Evolutionary conservation across 257 asterid genomes (phyloP).

Genomic region (Ilex asprella): DNA sequence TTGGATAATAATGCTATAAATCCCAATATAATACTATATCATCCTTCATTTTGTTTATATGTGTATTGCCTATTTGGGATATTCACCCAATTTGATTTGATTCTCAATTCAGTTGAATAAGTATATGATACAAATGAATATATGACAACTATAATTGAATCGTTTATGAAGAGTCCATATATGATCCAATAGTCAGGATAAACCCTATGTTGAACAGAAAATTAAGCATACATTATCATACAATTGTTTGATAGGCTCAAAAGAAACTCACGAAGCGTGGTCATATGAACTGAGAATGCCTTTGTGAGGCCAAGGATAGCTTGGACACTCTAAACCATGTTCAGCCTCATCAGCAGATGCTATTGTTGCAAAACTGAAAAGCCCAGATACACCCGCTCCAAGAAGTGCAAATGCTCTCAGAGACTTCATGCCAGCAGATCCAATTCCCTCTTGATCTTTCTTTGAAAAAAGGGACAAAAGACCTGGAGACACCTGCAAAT

Average conservation of each 20-base stretch:
- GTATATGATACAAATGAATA: neutral
- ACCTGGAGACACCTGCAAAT: slow-evolving; percentile 22
- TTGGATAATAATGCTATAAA: too few relatives aligned
- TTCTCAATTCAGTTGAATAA: neutral
- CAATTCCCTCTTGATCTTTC: slow-evolving; percentile 28
- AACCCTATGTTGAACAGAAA: neutral
- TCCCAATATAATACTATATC: too few relatives aligned
- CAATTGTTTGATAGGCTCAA: neutral
- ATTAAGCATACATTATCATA: neutral
- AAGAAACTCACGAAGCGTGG: slow-evolving; percentile 57
- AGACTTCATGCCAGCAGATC: slow-evolving; percentile 31
- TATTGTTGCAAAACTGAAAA: slow-evolving; percentile 40
- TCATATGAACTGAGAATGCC: slow-evolving; percentile 66
- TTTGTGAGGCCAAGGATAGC: slow-evolving; percentile 66
- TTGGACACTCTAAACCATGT: slow-evolving; percentile 53
- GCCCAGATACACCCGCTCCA: slow-evolving; percentile 57
- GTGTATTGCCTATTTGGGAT: too few relatives aligned
- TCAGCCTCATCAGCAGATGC: slow-evolving; percentile 61
- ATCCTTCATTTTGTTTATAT: too few relatives aligned
- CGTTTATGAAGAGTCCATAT: too few relatives aligned
- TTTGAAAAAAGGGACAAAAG: slow-evolving; percentile 20
- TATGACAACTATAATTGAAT: too few relatives aligned
- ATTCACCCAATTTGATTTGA: too few relatives aligned
- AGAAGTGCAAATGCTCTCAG: slow-evolving; percentile 33
- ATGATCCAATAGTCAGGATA: too few relatives aligned